A percentile compares a stretch with the other conserved stretches of the same genome.
Conservation (phyloP, 306 rosid genomes). For the Gastrolobium villosum region DNA sequence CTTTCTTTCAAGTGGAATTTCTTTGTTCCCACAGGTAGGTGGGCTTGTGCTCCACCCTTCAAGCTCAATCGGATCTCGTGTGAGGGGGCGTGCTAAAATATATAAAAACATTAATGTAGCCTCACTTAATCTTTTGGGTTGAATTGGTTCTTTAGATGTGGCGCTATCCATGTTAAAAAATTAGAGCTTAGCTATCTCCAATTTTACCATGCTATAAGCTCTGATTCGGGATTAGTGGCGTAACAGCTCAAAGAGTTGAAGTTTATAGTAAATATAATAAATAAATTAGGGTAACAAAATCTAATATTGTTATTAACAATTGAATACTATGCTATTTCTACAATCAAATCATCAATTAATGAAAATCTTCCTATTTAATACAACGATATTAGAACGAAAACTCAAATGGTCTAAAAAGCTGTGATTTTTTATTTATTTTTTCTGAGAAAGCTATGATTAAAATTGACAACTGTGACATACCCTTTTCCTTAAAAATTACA, state of each 20-base stretch:
- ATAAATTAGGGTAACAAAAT: not conserved
- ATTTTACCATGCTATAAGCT: no score
- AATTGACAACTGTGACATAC: constrained; percentile 6
- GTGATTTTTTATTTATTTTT: not conserved
- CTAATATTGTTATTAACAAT: not conserved
- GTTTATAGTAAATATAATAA: no score
- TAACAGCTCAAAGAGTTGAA: no score
- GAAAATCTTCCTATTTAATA: not conserved
- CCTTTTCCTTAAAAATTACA: not conserved
- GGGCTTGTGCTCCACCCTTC: no score
- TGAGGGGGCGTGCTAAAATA: no score
- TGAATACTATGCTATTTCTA: not conserved
- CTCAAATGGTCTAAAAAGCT: not conserved
- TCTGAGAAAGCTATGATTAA: not conserved
- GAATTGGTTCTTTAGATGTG: no score
- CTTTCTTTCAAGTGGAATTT: no score
- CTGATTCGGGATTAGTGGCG: no score
- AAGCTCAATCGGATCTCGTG: no score
- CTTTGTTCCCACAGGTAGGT: no score
- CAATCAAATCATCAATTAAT: not conserved
- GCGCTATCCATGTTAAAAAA: not conserved
- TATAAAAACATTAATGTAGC: no score
- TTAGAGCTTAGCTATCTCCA: not conserved
- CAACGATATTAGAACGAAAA: not conserved
- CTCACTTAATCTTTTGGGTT: no score